Percentiles rank a stretch among this genome's conserved stretches.
phyloP scores from a whole-genome alignment of 2,329 filamentous ascomycete genomes.

The Fusarium sarcochroum region DNA sequence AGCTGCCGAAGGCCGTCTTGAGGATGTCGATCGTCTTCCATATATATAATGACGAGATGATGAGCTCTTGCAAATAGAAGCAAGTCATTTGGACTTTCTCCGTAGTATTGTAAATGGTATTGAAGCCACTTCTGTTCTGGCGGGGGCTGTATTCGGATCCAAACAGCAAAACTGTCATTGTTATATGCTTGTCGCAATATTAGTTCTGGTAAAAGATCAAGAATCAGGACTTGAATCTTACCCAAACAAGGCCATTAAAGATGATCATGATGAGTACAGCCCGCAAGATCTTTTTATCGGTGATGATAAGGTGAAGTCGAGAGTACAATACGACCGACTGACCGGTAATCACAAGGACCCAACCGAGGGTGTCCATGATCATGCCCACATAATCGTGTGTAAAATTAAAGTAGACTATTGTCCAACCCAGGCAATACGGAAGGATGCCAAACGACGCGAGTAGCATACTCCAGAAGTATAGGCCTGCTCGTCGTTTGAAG shows the following conservation, averaged over 20 bases:
- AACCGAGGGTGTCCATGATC: conserved; percentile 36
- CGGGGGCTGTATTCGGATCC: conserved; percentile 16
- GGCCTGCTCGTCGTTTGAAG: conserved; percentile 50
- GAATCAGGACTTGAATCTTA: rapidly evolving
- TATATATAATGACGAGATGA: conserved; percentile 25
- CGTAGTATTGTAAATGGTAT: conserved; percentile 50
- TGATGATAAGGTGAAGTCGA: conserved; percentile 18
- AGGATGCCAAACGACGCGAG: conserved; percentile 52
- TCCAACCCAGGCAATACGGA: conserved; percentile 60
- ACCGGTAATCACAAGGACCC: conserved; percentile 24
- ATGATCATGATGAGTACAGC: conserved; percentile 23
- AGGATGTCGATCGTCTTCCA: conserved; percentile 34
- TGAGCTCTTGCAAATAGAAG: conserved; percentile 27
- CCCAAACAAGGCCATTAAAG: conserved; percentile 56
- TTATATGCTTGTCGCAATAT: conserved; percentile 56
- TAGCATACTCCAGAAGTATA: conserved; percentile 58
- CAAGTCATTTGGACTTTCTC: conserved; percentile 29
- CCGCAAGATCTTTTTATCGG: neutral
- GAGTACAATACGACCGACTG: conserved; percentile 36
- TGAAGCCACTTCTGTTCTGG: conserved; percentile 14
- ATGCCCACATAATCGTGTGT: conserved; percentile 24
- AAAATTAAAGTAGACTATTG: conserved; percentile 56
- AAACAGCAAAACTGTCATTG: conserved; percentile 60
- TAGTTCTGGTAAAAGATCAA: neutral
- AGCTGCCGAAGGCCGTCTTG: conserved; percentile 30